Conservation (phyloP, 345 rosid genomes). For the Linum trigynum region DNA sequence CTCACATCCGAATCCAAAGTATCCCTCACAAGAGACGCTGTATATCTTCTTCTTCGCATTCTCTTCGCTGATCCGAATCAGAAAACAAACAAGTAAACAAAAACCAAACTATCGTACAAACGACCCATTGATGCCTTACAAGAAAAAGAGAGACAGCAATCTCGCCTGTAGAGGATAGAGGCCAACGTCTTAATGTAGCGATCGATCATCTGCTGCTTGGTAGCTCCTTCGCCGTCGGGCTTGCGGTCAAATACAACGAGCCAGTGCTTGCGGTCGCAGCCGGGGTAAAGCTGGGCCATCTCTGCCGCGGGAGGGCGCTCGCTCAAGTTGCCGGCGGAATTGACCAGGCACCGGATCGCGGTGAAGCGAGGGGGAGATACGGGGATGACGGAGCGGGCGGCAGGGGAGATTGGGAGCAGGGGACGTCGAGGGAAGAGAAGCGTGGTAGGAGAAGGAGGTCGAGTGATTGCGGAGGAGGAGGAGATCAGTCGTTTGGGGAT, state of each 20-base stretch:
- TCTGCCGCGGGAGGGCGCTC: conserved; percentile 82
- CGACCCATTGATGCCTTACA: neutral
- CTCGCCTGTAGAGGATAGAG: conserved; percentile 63
- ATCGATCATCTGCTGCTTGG: conserved; percentile 93
- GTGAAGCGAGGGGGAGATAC: conserved; percentile 29
- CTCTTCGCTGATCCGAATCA: conserved; percentile 44
- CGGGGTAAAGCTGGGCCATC: conserved; percentile 89
- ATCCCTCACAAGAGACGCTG: conserved; percentile 93
- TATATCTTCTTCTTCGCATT: conserved; percentile 87
- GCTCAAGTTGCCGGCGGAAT: conserved; percentile 78
- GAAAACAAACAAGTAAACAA: neutral
- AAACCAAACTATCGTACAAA: neutral
- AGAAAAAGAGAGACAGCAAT: neutral
- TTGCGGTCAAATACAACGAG: conserved; percentile 79
- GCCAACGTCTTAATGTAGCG: conserved; percentile 75
- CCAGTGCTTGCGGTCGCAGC: conserved; percentile 94
- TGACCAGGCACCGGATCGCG: conserved; percentile 55
- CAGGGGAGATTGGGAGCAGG: conserved; percentile 24
- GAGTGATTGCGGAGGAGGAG: conserved; percentile 23
- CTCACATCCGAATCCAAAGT: conserved; percentile 91
- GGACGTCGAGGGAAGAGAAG: conserved; percentile 35
- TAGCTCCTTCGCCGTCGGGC: conserved; percentile 80
- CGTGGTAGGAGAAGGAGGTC: conserved; percentile 33
- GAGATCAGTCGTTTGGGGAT: conserved; percentile 31
- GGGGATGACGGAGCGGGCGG: conserved; percentile 14